Conservation (phyloP, 148 eudicot genomes). For the Rhododendron simsii region DNA sequence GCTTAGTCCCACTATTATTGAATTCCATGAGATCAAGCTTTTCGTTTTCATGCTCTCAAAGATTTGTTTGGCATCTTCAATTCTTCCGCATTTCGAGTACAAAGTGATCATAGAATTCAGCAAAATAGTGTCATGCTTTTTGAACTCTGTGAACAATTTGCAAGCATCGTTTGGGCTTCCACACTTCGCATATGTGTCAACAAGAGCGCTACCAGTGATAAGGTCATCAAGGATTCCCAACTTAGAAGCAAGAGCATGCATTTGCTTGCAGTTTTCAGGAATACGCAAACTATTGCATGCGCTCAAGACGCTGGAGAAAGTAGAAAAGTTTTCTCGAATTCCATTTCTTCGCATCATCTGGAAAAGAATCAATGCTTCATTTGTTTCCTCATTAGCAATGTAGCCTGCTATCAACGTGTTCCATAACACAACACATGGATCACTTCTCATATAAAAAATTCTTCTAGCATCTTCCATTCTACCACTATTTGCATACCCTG, state of each 20-base stretch:
- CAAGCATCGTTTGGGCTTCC: conserved; percentile 53
- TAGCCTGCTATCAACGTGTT: conserved; percentile 83
- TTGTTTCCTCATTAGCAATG: conserved; percentile 35
- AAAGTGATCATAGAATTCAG: conserved; percentile 82
- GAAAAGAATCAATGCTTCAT: conserved; percentile 48
- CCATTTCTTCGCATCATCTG: conserved; percentile 48
- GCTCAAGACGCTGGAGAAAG: conserved; percentile 54
- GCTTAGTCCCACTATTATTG: conserved; percentile 70
- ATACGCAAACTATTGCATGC: conserved; percentile 48
- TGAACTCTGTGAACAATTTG: conserved; percentile 57
- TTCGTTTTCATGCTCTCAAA: conserved; percentile 52
- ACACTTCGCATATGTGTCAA: conserved; percentile 76
- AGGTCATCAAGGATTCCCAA: conserved; percentile 46
- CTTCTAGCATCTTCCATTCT: conserved; percentile 66
- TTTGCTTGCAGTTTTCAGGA: conserved; percentile 48
- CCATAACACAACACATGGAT: conserved; percentile 62
- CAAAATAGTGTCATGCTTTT: conserved; percentile 63
- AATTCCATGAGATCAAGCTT: conserved; percentile 88
- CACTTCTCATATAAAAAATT: conserved; percentile 30
- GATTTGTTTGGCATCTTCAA: conserved; percentile 65
- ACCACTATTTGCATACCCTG: conserved; percentile 61
- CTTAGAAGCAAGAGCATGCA: conserved; percentile 57
- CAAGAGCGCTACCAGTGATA: conserved; percentile 52
- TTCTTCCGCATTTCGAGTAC: conserved; percentile 63
- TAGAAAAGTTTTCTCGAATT: conserved; percentile 47